A percentile compares a stretch with the other conserved stretches of the same genome.
Evolutionary conservation across 306 rosid species (phyloP).

Genomic region (Ochetophila trinervis): DNA sequence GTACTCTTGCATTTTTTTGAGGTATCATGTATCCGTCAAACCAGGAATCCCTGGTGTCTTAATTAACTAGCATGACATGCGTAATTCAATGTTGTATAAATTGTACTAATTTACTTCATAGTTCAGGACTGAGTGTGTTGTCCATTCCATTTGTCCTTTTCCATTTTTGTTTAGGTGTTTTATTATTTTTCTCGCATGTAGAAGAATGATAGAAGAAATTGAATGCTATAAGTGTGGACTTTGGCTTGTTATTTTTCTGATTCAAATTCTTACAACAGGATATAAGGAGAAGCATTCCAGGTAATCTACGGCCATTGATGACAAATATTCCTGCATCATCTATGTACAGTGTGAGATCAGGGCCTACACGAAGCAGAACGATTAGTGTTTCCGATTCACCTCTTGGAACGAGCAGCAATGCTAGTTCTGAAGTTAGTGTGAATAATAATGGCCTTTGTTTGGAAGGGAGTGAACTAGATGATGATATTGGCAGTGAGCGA

Average conservation of each 20-base stretch:
- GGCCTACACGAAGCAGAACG: slow-evolving; percentile 76
- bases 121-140: no score
- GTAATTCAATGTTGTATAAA: no score
- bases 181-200: neutral
- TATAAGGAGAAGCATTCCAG: slow-evolving; percentile 86
- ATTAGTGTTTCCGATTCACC: slow-evolving; percentile 85
- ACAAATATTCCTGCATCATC: slow-evolving; percentile 97
- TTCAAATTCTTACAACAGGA: slow-evolving; percentile 51
- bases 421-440: slow-evolving; percentile 89
- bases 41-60: slow-evolving; percentile 5
- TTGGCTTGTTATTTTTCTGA: slow-evolving; percentile 8
- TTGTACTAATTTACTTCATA: no score
- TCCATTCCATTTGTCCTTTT: neutral
- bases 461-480: slow-evolving; percentile 71
- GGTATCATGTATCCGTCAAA: slow-evolving; percentile 12
- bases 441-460: slow-evolving; percentile 84
- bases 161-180: neutral
- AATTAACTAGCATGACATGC: no score
- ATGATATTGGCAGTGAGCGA: slow-evolving; percentile 72
- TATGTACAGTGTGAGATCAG: slow-evolving; percentile 90
- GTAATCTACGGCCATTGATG: slow-evolving; percentile 84
- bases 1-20: slow-evolving; percentile 18
- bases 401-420: slow-evolving; percentile 91
- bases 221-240: neutral
- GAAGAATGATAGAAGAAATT: neutral